phyloP scores from a whole-genome alignment of 2,329 filamentous ascomycete genomes.

The Fusarium transvaalense region DNA sequence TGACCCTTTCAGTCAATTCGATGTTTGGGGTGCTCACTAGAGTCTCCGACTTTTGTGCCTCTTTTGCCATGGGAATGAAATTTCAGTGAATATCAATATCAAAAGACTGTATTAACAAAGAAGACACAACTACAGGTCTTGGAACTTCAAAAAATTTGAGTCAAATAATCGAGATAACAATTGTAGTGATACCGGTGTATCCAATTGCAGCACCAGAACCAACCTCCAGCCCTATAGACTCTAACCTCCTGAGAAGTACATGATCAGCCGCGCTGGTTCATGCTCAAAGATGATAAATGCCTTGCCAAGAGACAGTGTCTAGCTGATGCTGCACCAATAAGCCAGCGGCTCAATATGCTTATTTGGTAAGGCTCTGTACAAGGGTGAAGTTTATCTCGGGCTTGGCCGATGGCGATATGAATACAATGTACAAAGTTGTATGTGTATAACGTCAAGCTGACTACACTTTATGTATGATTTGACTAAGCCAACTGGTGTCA shows the following conservation, averaged over 20 bases:
- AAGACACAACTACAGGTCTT: not conserved
- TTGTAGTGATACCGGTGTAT: not conserved
- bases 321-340: slow-evolving; percentile 7
- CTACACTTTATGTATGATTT: not conserved
- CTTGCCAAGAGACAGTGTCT: not conserved
- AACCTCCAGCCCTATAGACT: not conserved
- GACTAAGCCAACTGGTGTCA: slow-evolving; percentile 4
- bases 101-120: not conserved
- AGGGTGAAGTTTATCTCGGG: slow-evolving; percentile 21
- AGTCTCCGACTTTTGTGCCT: slow-evolving; percentile 3
- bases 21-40: not conserved
- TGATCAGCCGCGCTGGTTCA: slow-evolving; percentile 3
- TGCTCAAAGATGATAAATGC: not conserved
- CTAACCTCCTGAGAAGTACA: not conserved
- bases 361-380: not conserved
- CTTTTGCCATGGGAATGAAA: slow-evolving; percentile 1
- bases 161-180: not conserved
- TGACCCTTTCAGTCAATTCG: slow-evolving; percentile 11
- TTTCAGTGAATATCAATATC: slow-evolving; percentile 1
- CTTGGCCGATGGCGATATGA: slow-evolving; percentile 10
- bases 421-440: not conserved
- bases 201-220: not conserved
- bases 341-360: not conserved
- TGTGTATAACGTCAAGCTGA: slow-evolving; percentile 7
- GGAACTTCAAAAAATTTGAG: not conserved